A percentile compares a stretch with the other conserved stretches of the same genome.
phyloP scores from a whole-genome alignment of 116 monocot genomes.

The Zostera marina region DNA sequence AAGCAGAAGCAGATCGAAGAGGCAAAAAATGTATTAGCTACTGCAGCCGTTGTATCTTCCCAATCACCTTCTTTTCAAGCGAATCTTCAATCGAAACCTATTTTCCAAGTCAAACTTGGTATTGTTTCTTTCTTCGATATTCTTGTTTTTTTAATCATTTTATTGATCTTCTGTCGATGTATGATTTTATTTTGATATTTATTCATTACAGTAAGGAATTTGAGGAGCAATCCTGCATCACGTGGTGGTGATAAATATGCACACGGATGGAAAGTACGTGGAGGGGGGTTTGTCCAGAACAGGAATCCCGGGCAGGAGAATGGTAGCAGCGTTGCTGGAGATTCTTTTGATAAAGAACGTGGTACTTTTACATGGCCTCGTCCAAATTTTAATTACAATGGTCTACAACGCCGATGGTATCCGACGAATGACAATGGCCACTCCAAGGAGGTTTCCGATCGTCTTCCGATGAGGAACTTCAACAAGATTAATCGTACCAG shows the following conservation, averaged over 20 bases:
- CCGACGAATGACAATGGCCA: conserved; percentile 28
- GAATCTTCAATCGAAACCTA: conserved; percentile 51
- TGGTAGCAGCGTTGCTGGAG: conserved; percentile 22
- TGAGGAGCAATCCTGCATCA: conserved; percentile 15
- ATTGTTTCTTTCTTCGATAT: conserved; percentile 3
- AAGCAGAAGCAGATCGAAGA: conserved; percentile 35
- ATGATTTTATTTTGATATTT: conserved; percentile 1
- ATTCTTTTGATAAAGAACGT: conserved; percentile 15
- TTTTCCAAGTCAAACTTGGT: conserved; percentile 65
- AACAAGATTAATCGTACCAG: conserved; percentile 55
- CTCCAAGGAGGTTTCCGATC: conserved; percentile 21
- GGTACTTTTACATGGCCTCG: conserved; percentile 26
- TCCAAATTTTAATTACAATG: conserved; percentile 27
- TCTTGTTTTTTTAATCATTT: not conserved
- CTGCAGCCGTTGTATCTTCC: not conserved
- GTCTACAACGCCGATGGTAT: conserved; percentile 42
- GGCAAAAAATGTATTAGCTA: conserved; percentile 13
- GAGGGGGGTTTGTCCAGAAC: conserved; percentile 18
- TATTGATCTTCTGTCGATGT: not conserved
- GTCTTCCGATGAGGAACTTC: conserved; percentile 24
- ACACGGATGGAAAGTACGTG: conserved; percentile 23
- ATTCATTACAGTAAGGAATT: conserved; percentile 39
- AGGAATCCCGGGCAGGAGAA: conserved; percentile 30
- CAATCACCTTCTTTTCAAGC: conserved; percentile 32
- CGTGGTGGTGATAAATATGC: conserved; percentile 18